Conservation (phyloP, 345 rosid species). For the Carallia pectinifolia region DNA sequence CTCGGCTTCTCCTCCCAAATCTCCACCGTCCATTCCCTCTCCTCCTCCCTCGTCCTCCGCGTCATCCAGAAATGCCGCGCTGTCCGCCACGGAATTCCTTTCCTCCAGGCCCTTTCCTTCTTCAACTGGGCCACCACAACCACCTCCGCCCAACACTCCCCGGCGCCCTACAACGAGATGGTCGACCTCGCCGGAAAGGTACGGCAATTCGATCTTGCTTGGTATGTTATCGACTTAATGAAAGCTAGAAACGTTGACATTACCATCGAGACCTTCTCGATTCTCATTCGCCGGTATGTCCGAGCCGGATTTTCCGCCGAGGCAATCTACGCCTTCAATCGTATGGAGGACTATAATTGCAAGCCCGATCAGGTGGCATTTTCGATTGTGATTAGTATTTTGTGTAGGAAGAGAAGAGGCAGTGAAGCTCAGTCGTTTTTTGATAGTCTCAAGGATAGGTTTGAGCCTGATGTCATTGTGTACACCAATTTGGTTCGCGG, state of each 20-base stretch:
- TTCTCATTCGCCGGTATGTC: conserved; percentile 75
- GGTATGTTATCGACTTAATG: conserved; percentile 76
- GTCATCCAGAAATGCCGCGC: conserved; percentile 64
- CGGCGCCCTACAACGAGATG: conserved; percentile 82
- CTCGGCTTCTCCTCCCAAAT: conserved; percentile 60
- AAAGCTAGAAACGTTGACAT: conserved; percentile 56
- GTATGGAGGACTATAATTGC: conserved; percentile 90
- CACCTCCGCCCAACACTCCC: conserved; percentile 32
- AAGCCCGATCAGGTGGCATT: conserved; percentile 70
- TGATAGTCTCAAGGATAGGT: conserved; percentile 53
- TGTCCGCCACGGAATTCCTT: conserved; percentile 80
- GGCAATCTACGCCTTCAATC: conserved; percentile 87
- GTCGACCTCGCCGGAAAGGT: conserved; percentile 79
- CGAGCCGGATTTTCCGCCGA: conserved; percentile 82
- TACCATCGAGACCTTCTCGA: conserved; percentile 55
- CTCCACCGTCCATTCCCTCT: conserved; percentile 32
- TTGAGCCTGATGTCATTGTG: conserved; percentile 69
- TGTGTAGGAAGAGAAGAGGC: conserved; percentile 74
- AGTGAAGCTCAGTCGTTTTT: conserved; percentile 80
- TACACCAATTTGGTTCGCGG: conserved; percentile 81
- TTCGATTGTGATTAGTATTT: conserved; percentile 61
- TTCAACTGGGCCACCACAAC: conserved; percentile 75
- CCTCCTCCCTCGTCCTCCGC: conserved; percentile 46
- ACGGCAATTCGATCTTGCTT: conserved; percentile 67
- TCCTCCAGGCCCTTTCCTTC: conserved; percentile 64